Percentiles rank a stretch among this genome's conserved stretches.
phyloP scores from a whole-genome alignment of 1,139 yeast genomes.

The Kurtzmaniella natalensis region DNA sequence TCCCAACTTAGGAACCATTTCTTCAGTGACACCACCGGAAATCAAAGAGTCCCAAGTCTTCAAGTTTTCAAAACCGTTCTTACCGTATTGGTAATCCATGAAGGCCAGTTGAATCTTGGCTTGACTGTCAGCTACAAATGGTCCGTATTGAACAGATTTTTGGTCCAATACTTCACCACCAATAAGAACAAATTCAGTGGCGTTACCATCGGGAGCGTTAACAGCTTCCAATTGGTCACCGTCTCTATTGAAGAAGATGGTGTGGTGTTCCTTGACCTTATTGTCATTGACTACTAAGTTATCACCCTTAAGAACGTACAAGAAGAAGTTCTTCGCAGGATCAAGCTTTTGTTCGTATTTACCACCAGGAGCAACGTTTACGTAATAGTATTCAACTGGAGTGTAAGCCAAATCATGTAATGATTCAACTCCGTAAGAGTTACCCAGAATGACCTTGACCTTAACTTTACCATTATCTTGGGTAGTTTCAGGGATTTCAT shows the following conservation, averaged over 20 bases:
- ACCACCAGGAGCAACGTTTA: slow-evolving; percentile 65
- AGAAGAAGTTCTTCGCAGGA: slow-evolving; percentile 62
- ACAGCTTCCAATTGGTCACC: slow-evolving; percentile 55
- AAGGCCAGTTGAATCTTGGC: slow-evolving; percentile 66
- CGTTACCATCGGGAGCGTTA: slow-evolving; percentile 34
- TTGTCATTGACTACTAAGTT: slow-evolving; percentile 42
- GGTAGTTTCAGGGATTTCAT: slow-evolving; percentile 64
- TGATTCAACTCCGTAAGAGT: slow-evolving; percentile 70
- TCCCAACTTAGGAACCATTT: slow-evolving; percentile 37
- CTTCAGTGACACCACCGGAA: slow-evolving; percentile 52
- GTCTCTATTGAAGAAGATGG: slow-evolving; percentile 62
- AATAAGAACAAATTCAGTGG: slow-evolving; percentile 58
- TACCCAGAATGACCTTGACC: slow-evolving; percentile 76
- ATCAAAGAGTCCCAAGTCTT: slow-evolving; percentile 67
- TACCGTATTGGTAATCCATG: slow-evolving; percentile 60
- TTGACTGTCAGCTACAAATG: slow-evolving; percentile 70
- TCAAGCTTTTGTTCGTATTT: slow-evolving; percentile 60
- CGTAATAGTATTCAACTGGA: slow-evolving; percentile 76
- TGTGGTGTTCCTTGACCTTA: slow-evolving; percentile 42
- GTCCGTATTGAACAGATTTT: slow-evolving; percentile 82
- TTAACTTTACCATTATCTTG: slow-evolving; percentile 63
- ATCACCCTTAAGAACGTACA: slow-evolving; percentile 65
- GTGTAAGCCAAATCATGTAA: slow-evolving; percentile 77
- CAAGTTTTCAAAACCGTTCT: slow-evolving; percentile 73
- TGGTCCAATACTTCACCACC: slow-evolving; percentile 81